Evolutionary conservation across 176 grass and related monocot genomes (phyloP).

Genomic region (Ampelocalamus luodianensis): DNA sequence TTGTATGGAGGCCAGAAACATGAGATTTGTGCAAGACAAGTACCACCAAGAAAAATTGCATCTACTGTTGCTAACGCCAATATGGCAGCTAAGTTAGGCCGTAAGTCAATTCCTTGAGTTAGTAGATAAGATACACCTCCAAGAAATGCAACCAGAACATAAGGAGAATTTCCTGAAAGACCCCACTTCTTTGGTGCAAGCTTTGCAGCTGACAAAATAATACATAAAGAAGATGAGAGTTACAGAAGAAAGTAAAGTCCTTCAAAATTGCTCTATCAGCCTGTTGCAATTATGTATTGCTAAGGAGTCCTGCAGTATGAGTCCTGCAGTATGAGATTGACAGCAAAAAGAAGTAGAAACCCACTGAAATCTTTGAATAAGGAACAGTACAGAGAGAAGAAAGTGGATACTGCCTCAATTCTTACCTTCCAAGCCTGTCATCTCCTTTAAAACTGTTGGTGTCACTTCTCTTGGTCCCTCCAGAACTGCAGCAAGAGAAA

Average conservation of each 20-base stretch:
- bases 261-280: slow-evolving; percentile 7
- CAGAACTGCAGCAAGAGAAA: slow-evolving; percentile 65
- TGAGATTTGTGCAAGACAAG: slow-evolving; percentile 77
- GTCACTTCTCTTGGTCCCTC: slow-evolving; percentile 91
- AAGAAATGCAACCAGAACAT: slow-evolving; percentile 67
- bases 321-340: too few relatives aligned
- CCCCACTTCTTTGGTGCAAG: slow-evolving; percentile 96
- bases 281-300: too few relatives aligned
- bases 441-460: slow-evolving; percentile 75
- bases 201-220: slow-evolving; percentile 67
- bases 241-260: slow-evolving; percentile 14
- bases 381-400: too few relatives aligned
- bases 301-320: too few relatives aligned
- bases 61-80: slow-evolving; percentile 69
- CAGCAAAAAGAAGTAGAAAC: too few relatives aligned
- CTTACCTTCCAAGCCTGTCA: slow-evolving; percentile 89
- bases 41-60: slow-evolving; percentile 81
- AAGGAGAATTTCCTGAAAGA: slow-evolving; percentile 65
- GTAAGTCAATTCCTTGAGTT: slow-evolving; percentile 77
- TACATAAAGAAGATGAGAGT: slow-evolving; percentile 23
- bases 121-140: slow-evolving; percentile 74
- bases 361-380: too few relatives aligned
- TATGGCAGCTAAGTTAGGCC: slow-evolving; percentile 74
- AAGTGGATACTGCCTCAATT: slow-evolving; percentile 15
- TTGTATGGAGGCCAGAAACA: slow-evolving; percentile 93